Conservation (phyloP, 164 flowering plant species). For the Macadamia integrifolia region DNA sequence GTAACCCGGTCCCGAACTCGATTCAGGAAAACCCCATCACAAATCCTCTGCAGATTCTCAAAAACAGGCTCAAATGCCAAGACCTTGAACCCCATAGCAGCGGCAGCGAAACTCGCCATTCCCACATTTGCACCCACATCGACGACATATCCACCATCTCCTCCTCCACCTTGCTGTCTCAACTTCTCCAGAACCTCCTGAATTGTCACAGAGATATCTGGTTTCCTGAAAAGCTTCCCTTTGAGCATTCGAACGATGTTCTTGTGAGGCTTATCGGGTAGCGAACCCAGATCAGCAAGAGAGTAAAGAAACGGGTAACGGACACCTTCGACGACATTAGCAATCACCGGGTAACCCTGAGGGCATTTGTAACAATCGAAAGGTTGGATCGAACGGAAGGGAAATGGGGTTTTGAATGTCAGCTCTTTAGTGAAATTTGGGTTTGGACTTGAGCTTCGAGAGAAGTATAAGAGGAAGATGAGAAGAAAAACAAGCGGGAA, state of each 20-base stretch:
- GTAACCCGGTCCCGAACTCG: conserved; percentile 58
- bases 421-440: conserved; percentile 6
- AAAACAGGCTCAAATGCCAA: conserved; percentile 90
- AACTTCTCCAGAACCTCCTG: conserved; percentile 54
- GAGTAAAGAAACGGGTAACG: conserved; percentile 74
- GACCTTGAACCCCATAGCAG: conserved; percentile 90
- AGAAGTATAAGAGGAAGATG: conserved; percentile 47
- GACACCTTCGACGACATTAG: conserved; percentile 82
- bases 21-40: conserved; percentile 90
- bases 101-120: conserved; percentile 92
- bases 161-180: conserved; percentile 20
- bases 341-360: conserved; percentile 81
- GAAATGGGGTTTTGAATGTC: conserved; percentile 15
- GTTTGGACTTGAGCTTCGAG: conserved; percentile 23
- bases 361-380: conserved; percentile 67
- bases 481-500: conserved; percentile 42
- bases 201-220: conserved; percentile 66
- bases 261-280: conserved; percentile 90
- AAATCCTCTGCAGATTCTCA: conserved; percentile 95
- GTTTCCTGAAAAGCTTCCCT: conserved; percentile 73
- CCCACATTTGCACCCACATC: conserved; percentile 99
- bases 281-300: conserved; percentile 74
- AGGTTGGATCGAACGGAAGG: conserved; percentile 36
- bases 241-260: conserved; percentile 71
- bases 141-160: conserved; percentile 47